phyloP scores from a whole-genome alignment of 306 rosid species.

The Rosa rugosa region DNA sequence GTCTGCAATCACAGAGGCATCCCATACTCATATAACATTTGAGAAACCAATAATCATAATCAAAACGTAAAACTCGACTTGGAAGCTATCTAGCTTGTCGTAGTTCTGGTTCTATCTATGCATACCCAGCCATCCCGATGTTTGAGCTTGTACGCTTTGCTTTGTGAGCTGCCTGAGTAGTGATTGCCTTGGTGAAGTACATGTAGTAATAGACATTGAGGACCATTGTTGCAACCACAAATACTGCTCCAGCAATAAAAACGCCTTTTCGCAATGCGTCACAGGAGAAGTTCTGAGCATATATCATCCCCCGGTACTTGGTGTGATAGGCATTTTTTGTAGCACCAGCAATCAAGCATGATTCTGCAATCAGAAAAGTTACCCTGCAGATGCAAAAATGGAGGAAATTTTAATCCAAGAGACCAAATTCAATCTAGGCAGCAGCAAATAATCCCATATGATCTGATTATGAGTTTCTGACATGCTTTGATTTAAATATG shows the following conservation, averaged over 20 bases:
- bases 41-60: neutral
- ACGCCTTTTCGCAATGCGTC: conserved; percentile 85
- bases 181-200: conserved; percentile 86
- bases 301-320: conserved; percentile 67
- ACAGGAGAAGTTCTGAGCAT: conserved; percentile 82
- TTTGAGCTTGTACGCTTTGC: conserved; percentile 67
- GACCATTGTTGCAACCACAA: conserved; percentile 84
- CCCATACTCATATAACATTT: conserved; percentile 19
- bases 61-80: conserved; percentile 32
- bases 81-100: conserved; percentile 17
- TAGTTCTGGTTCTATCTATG: conserved; percentile 40
- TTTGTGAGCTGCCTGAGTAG: conserved; percentile 55
- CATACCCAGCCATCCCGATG: conserved; percentile 82
- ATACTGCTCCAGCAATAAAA: conserved; percentile 82
- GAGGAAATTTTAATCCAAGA: neutral
- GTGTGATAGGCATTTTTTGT: conserved; percentile 92
- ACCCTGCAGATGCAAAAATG: conserved; percentile 40
- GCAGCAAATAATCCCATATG: neutral
- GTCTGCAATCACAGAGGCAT: conserved; percentile 25
- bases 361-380: conserved; percentile 79
- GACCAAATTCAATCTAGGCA: neutral
- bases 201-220: conserved; percentile 84
- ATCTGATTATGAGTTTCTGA: neutral
- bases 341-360: conserved; percentile 91
- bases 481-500: neutral